phyloP scores from a whole-genome alignment of 805 yeast species.

The Lachancea fermentati region DNA sequence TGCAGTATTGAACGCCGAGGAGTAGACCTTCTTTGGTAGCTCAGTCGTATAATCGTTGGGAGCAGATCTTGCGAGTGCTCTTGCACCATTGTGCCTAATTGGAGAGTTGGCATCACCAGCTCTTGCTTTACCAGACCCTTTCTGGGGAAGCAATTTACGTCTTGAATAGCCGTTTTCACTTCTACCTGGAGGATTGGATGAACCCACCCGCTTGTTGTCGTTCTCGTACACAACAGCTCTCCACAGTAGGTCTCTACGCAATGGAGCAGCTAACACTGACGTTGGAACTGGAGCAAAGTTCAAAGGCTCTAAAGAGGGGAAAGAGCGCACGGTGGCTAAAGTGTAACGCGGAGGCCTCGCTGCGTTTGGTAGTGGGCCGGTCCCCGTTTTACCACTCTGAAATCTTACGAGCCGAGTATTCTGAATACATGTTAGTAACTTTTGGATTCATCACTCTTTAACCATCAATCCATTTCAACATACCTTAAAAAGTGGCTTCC shows the following conservation, averaged over 20 bases:
- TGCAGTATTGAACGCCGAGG: slow-evolving; percentile 74
- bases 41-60: slow-evolving; percentile 84
- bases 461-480: neutral
- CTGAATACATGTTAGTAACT: slow-evolving; percentile 7
- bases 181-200: slow-evolving; percentile 82
- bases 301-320: slow-evolving; percentile 89
- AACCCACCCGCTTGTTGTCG: slow-evolving; percentile 82
- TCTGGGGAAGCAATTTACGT: slow-evolving; percentile 78
- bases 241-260: slow-evolving; percentile 92
- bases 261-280: slow-evolving; percentile 60
- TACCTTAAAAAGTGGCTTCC: slow-evolving; percentile 5
- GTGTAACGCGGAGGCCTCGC: slow-evolving; percentile 61
- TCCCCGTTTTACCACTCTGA: slow-evolving; percentile 10
- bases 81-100: slow-evolving; percentile 79
- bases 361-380: slow-evolving; percentile 23
- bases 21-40: slow-evolving; percentile 67
- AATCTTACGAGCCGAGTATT: slow-evolving; percentile 10
- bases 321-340: slow-evolving; percentile 68
- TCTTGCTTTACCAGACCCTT: slow-evolving; percentile 94
- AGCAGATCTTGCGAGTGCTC: slow-evolving; percentile 84
- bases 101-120: slow-evolving; percentile 96
- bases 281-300: slow-evolving; percentile 71
- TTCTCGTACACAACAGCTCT: slow-evolving; percentile 89
- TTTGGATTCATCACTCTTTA: neutral
- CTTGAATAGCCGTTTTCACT: slow-evolving; percentile 81